Evolutionary conservation across 768 basidiomycete species (phyloP), one percentile per base, ranked within the genome.

Genomic region (Gelatoporia subvermispora): DNA sequence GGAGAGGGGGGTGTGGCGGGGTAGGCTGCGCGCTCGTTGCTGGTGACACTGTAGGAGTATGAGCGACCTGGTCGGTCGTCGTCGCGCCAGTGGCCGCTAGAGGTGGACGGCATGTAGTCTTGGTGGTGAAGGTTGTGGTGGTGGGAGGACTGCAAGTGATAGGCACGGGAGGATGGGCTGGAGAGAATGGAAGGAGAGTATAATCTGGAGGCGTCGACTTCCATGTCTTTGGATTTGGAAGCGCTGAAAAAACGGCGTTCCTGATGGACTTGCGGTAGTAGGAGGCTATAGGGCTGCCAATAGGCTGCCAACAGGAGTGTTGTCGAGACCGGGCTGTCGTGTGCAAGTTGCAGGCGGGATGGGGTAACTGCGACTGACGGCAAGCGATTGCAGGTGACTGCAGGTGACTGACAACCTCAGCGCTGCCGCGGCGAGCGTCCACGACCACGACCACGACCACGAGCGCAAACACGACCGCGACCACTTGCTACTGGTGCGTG

Each of bases 111-210:
- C 38, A 39, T 31, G 28, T 31, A 31, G 28, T 31, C 28, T 31
- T 5, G 53, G 22, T 47, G 58, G 57, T 52, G 60, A 42, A 53
- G 47, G 39, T 44, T 46, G 21, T 52, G 60, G 45, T 56, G 47
- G 39, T 44, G 49, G 21, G 37, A 21, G 48, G 49, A 62, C 10
- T 65, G 54, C 53, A 66, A 60, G 58, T 70, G 65, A 56, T 62
- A 52, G 28, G 28, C 28, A 13, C 28, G 28, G 28, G 7, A n/a
- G n/a, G n/a, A 7, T 16, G 38, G 38, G 31, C 35, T 42, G 35
- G 41, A n/a, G 11, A 54, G 52, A 49, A 50, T 53, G 42, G 51
- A 48, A 35, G 55, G 22, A 54, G 45, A 49, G 49, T 50, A 52
- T 43, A 51, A 46, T 56, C 58, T 57, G 40, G 55, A 53, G 52